phyloP scores from a whole-genome alignment of 768 basidiomycete genomes.

The Rhizopogon sp. region DNA sequence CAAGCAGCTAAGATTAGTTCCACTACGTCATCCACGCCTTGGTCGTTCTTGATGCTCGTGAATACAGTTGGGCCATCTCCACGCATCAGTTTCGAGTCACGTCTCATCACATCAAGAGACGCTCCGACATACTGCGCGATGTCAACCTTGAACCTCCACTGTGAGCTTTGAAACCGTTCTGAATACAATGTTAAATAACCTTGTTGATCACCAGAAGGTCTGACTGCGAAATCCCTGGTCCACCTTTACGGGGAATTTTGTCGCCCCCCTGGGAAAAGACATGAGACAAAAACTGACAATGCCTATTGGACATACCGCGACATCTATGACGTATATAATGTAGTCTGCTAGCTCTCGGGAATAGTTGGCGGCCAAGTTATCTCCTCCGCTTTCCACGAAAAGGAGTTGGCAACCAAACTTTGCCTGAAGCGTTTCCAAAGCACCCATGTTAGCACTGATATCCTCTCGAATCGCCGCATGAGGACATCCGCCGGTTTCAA shows the following conservation, averaged over 20 bases:
- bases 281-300: conserved; percentile 1
- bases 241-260: conserved; percentile 97
- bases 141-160: conserved; percentile 60
- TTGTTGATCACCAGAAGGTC: conserved; percentile 96
- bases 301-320: conserved; percentile 48
- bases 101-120: conserved; percentile 90
- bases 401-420: conserved; percentile 87
- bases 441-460: conserved; percentile 95
- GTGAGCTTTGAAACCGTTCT: background rate
- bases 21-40: conserved; percentile 78
- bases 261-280: conserved; percentile 75
- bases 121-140: conserved; percentile 90
- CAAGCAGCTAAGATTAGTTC: conserved; percentile 85
- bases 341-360: conserved; percentile 96
- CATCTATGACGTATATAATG: conserved; percentile 91
- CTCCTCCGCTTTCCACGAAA: conserved; percentile 94
- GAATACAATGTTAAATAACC: conserved; percentile 32
- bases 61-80: conserved; percentile 94
- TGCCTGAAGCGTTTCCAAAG: conserved; percentile 89
- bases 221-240: conserved; percentile 94
- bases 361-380: conserved; percentile 97
- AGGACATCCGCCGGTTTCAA: conserved; percentile 97
- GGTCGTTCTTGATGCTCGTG: conserved; percentile 71
- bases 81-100: conserved; percentile 91
- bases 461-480: conserved; percentile 98